Base-by-base conservation (phyloP, 768 basidiomycete genomes). In the Macrocybe gigantea region DNA sequence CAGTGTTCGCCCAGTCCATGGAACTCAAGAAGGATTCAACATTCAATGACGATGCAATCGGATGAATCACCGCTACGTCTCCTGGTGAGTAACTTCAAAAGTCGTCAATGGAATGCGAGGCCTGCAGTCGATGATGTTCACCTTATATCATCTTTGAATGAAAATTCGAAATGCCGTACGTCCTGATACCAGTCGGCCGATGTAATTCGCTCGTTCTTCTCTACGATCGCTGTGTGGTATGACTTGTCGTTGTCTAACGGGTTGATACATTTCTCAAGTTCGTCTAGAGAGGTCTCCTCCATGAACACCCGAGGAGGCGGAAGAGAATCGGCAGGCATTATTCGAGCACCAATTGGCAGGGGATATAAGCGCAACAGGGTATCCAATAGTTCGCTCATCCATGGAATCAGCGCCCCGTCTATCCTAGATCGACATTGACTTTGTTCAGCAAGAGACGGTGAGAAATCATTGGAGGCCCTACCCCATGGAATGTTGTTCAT, bases 181-280 rank as follows among this genome's bases (percentile, higher is more conserved):
- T 98, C 94, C 69, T 98, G 96, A 59, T 79, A 88, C 94, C 95
- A 98, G 41, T 82, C 85, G 11, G 70, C 62, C 0, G 79, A 68
- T 0, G 94, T 98, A 15, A 88, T 87, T 8, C 93, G 73, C 14
- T 68, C 65, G 53, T 93, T 95, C 48, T 59, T 66, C 13, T 63
- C 71, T 15, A 95, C 69, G 0, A 65, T 75, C 0, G 79, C 83
- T 34, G 63, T 68, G 57, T 76, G 67, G 48, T 79, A 83, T 6
- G 57, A 59, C 12, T 57, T 29, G 39, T 72, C 69, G 6, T 44
- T 31, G 2, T 64, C 60, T 3, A 72, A 50, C 12, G 65, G 68
- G 49, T 73, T 67, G 5, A 34, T 49, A 5, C 52, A 31, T 12
- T 44, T 33, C 2, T 60, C 49, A 4, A 53, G 10, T 2, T 41